phyloP scores from a whole-genome alignment of 345 rosid genomes.

The Fremontodendron californicum region DNA sequence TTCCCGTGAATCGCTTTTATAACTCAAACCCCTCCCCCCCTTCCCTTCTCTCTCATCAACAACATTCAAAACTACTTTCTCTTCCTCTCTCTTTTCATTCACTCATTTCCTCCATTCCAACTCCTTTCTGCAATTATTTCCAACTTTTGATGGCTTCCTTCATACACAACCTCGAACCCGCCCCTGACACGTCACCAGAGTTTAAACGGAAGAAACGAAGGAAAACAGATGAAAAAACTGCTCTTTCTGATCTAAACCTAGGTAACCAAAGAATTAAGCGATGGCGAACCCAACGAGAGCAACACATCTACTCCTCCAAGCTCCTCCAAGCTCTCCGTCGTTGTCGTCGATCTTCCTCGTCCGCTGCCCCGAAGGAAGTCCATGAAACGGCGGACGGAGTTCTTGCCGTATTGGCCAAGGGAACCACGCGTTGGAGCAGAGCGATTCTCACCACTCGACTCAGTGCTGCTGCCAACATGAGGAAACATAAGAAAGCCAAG shows the following conservation, averaged over 20 bases:
- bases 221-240: conserved; percentile 19
- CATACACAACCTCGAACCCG: conserved; percentile 22
- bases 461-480: conserved; percentile 50
- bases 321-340: conserved; percentile 63
- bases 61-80: no score
- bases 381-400: conserved; percentile 41
- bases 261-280: conserved; percentile 21
- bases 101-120: not conserved
- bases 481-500: conserved; percentile 48
- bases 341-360: conserved; percentile 28
- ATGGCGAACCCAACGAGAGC: conserved; percentile 62
- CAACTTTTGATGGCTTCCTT: conserved; percentile 22
- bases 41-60: no score
- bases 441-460: conserved; percentile 42
- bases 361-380: conserved; percentile 21
- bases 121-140: not conserved
- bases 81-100: no score
- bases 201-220: conserved; percentile 46
- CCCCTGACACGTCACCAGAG: conserved; percentile 33
- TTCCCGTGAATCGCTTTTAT: conserved; percentile 35
- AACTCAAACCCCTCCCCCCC: no score
- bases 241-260: conserved; percentile 16
- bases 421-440: conserved; percentile 36
- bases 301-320: conserved; percentile 63
- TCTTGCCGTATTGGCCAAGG: conserved; percentile 32